Evolutionary conservation across 1,284 basidiomycete species (phyloP).

Genomic region (Papiliotrema terrestris): DNA sequence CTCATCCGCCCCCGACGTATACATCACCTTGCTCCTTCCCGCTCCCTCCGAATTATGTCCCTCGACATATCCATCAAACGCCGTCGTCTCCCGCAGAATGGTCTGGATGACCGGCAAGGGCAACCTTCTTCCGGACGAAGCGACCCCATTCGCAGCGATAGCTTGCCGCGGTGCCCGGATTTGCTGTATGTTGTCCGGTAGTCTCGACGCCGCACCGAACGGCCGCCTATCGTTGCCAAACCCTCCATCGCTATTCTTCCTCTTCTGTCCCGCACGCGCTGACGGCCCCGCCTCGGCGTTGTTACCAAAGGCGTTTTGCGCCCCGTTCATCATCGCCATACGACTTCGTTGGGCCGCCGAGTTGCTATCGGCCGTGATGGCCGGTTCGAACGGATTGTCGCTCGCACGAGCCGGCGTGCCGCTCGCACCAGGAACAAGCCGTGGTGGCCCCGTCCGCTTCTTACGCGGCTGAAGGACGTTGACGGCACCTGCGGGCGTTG

Average conservation of each 20-base stretch:
- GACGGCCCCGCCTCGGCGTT: constrained; percentile 5
- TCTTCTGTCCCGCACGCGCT: constrained; percentile 23
- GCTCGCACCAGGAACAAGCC: constrained; percentile 2
- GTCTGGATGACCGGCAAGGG: constrained; percentile 33
- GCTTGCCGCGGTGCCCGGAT: neutral
- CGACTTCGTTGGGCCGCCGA: constrained; percentile 19
- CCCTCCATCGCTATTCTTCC: constrained; percentile 23
- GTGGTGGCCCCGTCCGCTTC: neutral
- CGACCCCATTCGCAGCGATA: neutral
- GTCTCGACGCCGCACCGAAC: constrained; percentile 15
- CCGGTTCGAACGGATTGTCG: constrained; percentile 28
- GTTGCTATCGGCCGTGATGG: constrained; percentile 14
- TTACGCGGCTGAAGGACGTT: constrained; percentile 30
- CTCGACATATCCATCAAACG: constrained; percentile 56
- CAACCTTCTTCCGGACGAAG: constrained; percentile 3
- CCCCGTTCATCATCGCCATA: constrained; percentile 35
- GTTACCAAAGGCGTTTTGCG: constrained; percentile 22
- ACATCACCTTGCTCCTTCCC: constrained; percentile 50
- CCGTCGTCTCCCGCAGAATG: constrained; percentile 17
- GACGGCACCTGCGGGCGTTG: constrained; percentile 14
- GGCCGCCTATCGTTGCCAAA: constrained; percentile 16
- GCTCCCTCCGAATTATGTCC: constrained; percentile 66
- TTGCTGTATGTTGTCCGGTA: neutral
- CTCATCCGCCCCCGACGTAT: constrained; percentile 60
- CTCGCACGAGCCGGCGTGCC: constrained; percentile 3